phyloP scores from a whole-genome alignment of 164 flowering plant species.

The Nelumbo lutea region DNA sequence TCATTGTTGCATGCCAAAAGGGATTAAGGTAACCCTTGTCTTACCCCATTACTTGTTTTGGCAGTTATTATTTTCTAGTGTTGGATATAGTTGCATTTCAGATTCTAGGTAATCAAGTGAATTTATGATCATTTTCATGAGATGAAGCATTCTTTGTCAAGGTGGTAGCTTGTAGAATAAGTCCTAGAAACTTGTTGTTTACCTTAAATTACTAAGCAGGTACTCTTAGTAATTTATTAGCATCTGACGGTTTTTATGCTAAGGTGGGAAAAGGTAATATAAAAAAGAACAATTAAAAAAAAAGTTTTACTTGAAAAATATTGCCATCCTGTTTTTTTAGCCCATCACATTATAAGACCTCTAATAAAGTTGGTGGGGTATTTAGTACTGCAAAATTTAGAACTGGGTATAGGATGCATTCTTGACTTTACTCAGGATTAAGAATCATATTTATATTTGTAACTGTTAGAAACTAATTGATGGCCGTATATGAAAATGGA shows the following conservation, averaged over 20 bases:
- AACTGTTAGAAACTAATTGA: no score
- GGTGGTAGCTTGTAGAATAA: neutral
- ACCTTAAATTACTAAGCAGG: no score
- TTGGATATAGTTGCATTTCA: constrained; percentile 2
- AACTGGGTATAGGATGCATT: no score
- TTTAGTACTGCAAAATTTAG: no score
- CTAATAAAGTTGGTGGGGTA: no score
- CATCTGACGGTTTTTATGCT: no score
- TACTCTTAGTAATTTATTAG: no score
- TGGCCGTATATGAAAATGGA: neutral
- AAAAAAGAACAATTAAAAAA: no score
- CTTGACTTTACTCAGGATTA: no score
- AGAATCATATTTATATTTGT: no score
- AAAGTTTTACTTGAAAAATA: neutral
- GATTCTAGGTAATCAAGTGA: constrained; percentile 1
- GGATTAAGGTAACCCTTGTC: constrained; percentile 68
- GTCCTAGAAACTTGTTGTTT: no score
- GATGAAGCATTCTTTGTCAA: no score
- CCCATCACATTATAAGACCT: neutral
- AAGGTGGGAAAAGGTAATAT: neutral
- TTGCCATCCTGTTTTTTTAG: neutral
- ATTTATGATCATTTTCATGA: neutral
- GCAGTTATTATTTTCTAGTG: neutral
- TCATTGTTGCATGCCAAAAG: constrained; percentile 95
- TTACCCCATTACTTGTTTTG: neutral